phyloP scores from a whole-genome alignment of 805 yeast genomes.

The Scheffersomyces coipomensis region DNA sequence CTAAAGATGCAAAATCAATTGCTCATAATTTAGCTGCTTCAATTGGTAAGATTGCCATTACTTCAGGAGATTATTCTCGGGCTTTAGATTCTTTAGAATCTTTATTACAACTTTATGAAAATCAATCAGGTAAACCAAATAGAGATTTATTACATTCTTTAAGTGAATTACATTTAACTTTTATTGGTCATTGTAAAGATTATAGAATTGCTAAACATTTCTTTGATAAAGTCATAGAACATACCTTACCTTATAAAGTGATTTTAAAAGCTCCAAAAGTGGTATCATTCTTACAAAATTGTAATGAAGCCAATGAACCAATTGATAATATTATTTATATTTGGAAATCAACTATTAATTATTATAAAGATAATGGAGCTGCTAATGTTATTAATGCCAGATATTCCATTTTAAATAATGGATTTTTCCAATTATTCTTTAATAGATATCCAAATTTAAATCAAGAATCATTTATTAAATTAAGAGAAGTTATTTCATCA shows the following conservation, averaged over 20 bases:
- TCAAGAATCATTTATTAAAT: constrained; percentile 53
- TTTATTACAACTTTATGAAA: constrained; percentile 52
- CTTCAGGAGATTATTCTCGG: constrained; percentile 60
- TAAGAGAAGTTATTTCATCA: constrained; percentile 54
- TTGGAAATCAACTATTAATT: constrained; percentile 62
- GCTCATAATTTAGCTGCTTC: constrained; percentile 59
- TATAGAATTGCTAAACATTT: constrained; percentile 69
- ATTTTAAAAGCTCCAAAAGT: constrained; percentile 73
- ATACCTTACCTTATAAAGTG: constrained; percentile 65
- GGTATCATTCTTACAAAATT: constrained; percentile 59
- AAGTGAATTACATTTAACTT: constrained; percentile 72
- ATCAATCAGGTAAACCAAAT: constrained; percentile 3
- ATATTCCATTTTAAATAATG: constrained; percentile 68
- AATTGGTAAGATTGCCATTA: constrained; percentile 70
- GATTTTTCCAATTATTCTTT: constrained; percentile 69
- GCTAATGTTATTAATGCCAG: constrained; percentile 62
- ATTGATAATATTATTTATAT: constrained; percentile 57
- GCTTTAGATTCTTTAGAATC: constrained; percentile 66
- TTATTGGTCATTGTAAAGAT: constrained; percentile 76
- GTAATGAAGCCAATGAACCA: constrained; percentile 55
- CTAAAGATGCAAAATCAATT: constrained; percentile 24
- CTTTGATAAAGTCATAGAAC: constrained; percentile 66
- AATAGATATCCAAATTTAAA: constrained; percentile 50
- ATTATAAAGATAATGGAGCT: constrained; percentile 45
- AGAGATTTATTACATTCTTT: constrained; percentile 47